A percentile compares a stretch with the other conserved stretches of the same genome.
Evolutionary conservation across 2,329 filamentous ascomycete genomes (phyloP).

Genomic region (Colletotrichum chlorophyti): DNA sequence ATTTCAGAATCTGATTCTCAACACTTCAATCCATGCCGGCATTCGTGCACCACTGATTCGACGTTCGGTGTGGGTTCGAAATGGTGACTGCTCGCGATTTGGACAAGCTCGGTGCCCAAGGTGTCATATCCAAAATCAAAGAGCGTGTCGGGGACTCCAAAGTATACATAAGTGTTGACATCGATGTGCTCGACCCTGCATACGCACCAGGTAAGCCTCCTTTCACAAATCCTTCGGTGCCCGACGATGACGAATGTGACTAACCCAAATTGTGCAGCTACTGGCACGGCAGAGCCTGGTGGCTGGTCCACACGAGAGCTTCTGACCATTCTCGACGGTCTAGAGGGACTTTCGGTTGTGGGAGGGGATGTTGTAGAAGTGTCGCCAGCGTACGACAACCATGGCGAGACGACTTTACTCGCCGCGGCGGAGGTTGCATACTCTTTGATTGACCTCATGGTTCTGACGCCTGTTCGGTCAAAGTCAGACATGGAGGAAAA

Average conservation of each 20-base stretch:
- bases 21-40: conserved; percentile 67
- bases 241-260: not conserved
- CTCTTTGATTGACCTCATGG: conserved; percentile 73
- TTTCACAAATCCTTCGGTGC: not conserved
- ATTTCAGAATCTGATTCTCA: conserved; percentile 56
- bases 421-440: conserved; percentile 77
- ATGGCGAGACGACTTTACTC: conserved; percentile 74
- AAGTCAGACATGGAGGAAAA: not conserved
- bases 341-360: conserved; percentile 75
- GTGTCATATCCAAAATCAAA: conserved; percentile 70
- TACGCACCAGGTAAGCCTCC: conserved; percentile 60
- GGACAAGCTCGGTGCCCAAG: conserved; percentile 71
- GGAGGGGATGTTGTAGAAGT: conserved; percentile 85
- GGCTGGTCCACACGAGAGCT: conserved; percentile 83
- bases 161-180: conserved; percentile 79
- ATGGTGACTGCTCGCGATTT: conserved; percentile 69
- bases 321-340: conserved; percentile 74
- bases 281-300: conserved; percentile 80
- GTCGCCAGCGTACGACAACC: conserved; percentile 77
- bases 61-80: conserved; percentile 64
- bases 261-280: conserved; percentile 53
- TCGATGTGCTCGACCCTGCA: conserved; percentile 80
- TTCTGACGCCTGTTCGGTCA: conserved; percentile 46
- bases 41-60: conserved; percentile 61
- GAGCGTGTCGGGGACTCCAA: conserved; percentile 56